Evolutionary conservation across 108 stramenopile species (phyloP).

Genomic region (Asterionellopsis glacialis): DNA sequence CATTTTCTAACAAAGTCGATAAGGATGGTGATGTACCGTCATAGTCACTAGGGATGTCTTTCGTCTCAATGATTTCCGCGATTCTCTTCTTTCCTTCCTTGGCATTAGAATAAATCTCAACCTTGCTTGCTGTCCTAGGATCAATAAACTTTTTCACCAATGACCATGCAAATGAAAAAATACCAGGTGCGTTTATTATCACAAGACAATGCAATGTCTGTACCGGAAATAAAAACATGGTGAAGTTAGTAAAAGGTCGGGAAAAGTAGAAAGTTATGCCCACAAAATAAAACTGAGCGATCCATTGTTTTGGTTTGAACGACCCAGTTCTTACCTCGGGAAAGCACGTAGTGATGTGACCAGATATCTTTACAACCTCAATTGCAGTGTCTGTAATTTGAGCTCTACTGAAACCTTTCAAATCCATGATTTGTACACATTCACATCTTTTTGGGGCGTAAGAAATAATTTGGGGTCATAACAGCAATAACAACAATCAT

Average conservation of each 20-base stretch:
- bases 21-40: not conserved
- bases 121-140: slow-evolving; percentile 8
- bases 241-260: not conserved
- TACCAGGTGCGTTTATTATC: slow-evolving; percentile 18
- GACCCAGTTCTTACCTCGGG: not conserved
- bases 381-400: not conserved
- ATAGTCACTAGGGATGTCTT: slow-evolving; percentile 11
- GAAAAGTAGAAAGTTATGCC: too few relatives aligned
- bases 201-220: slow-evolving; percentile 8
- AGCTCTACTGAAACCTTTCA: too few relatives aligned
- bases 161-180: slow-evolving; percentile 15
- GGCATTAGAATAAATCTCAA: not conserved
- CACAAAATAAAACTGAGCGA: too few relatives aligned
- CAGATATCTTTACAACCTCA: not conserved
- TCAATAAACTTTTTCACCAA: slow-evolving; percentile 9
- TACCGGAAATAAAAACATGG: slow-evolving; percentile 1
- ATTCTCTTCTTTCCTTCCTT: slow-evolving; percentile 1
- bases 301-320: not conserved
- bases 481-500: too few relatives aligned
- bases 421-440: too few relatives aligned
- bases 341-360: not conserved
- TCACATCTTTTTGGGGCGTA: too few relatives aligned
- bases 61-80: slow-evolving; percentile 7
- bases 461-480: too few relatives aligned
- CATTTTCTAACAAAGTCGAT: not conserved